Conservation (phyloP, 148 eudicot genomes). For the Talinum fruticosum region DNA sequence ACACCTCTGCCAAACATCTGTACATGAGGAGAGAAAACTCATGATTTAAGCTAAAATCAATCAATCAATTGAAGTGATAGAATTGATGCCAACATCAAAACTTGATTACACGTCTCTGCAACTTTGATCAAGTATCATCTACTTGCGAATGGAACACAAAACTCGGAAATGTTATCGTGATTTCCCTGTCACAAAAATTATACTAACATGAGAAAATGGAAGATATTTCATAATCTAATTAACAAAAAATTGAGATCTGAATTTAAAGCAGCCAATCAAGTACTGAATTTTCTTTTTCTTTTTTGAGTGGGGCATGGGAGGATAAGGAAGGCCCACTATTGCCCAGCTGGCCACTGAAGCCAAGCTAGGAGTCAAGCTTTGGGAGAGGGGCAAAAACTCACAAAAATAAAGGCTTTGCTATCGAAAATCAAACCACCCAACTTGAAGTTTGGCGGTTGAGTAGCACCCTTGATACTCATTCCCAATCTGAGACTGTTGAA, state of each 20-base stretch:
- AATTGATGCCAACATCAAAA: constrained; percentile 7
- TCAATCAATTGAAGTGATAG: constrained; percentile 19
- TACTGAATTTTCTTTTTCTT: not conserved
- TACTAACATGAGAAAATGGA: not conserved
- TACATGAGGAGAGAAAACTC: constrained; percentile 25
- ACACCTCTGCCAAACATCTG: constrained; percentile 24
- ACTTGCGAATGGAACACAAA: constrained; percentile 87
- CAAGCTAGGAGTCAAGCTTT: no score
- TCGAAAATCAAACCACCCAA: no score
- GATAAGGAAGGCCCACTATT: no score
- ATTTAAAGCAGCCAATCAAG: not conserved
- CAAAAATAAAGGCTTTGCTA: no score
- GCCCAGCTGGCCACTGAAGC: no score
- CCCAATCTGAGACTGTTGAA: no score
- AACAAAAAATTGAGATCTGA: not conserved
- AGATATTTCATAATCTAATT: not conserved
- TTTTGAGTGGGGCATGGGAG: not conserved
- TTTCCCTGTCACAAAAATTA: constrained; percentile 57
- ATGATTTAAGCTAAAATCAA: constrained; percentile 21
- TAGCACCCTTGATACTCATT: no score
- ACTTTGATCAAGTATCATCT: constrained; percentile 54
- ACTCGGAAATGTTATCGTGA: constrained; percentile 90
- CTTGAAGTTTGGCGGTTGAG: no score
- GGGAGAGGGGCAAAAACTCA: no score
- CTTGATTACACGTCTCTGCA: constrained; percentile 5